A percentile compares a stretch with the other conserved stretches of the same genome.
Conservation (phyloP, 2,329 filamentous ascomycete species). For the Fusarium proliferatum region DNA sequence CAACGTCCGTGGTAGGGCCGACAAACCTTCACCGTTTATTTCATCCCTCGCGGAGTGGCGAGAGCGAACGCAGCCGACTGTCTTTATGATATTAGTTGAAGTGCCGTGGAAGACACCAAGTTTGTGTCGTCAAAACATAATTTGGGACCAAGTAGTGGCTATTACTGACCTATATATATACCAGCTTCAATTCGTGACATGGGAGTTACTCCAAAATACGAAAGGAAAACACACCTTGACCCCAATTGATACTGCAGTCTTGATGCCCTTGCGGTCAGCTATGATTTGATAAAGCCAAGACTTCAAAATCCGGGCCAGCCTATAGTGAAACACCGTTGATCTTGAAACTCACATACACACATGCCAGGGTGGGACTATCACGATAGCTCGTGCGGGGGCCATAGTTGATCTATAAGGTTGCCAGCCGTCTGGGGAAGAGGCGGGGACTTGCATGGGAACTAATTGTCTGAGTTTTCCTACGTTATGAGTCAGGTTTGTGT, state of each 20-base stretch:
- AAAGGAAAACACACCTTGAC: background rate
- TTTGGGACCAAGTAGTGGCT: background rate
- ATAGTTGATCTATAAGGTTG: background rate
- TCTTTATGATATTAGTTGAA: background rate
- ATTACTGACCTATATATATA: background rate
- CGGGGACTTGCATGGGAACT: background rate
- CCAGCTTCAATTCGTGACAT: background rate
- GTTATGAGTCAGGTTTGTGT: background rate
- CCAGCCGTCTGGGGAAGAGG: constrained; percentile 5
- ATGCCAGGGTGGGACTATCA: background rate
- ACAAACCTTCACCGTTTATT: constrained; percentile 23
- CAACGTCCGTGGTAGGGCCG: constrained; percentile 34
- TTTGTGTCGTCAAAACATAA: background rate
- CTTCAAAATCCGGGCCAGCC: background rate
- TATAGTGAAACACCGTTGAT: background rate
- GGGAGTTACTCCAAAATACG: constrained; percentile 15
- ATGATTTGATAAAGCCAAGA: background rate
- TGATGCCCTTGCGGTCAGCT: background rate
- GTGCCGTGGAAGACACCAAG: background rate
- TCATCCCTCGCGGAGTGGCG: background rate
- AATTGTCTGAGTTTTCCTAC: background rate
- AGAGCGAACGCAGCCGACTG: background rate
- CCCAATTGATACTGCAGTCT: background rate
- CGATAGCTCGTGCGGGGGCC: constrained; percentile 6
- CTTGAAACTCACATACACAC: background rate